Evolutionary conservation across 345 rosid genomes (phyloP), one percentile per base, ranked within the genome.

Genomic region (Cardamine resedifolia): DNA sequence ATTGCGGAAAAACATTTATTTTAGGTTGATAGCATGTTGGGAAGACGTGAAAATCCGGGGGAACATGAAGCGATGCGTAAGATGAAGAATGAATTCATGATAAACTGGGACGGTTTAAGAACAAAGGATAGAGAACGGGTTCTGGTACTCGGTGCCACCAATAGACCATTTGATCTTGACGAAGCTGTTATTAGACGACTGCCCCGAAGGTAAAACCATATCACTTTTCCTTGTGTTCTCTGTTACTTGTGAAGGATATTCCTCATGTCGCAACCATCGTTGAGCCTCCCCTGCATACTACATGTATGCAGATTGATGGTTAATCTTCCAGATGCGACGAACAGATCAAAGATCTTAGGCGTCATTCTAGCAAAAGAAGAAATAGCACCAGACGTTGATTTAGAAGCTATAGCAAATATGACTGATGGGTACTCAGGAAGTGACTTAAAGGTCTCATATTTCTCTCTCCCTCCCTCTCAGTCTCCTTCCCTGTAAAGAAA

Each of bases 1-100:
- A 66, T 18, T 20, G 28, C 3, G 58, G 4, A 28, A 30, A 61
- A 53, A 52, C 3, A 41, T 64, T 39, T n/a, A n/a, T 6, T 58
- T 73, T 80, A 95, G 99, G 99, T 95, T 73, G 99, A 95, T 80
- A 96, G 99, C 79, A 90, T 96, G 98, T 79, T 96, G 68, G 98
- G 98, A 68, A 90, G 99, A 76, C 90, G 98, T 50, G 99, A 96
- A 81, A 96, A 88, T 83, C 98, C 98, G 26, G 99, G 99, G 59
- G 99, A 96, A 77, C 98, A 96, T 49, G 99, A 96, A 80, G 98
- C 99, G n/a, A 96, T 96, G 97, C 92, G 99, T 27, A 96, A 96
- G 84, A 96, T 96, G 99, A 96, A 96, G 85, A 96, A 96, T 53
- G 99, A 96, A 70, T 96, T 96, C 62, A 95, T 95, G 97, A 91